Evolutionary conservation across 1,284 basidiomycete genomes (phyloP), one percentile per base, ranked within the genome.

Genomic region (Cerrena zonata): DNA sequence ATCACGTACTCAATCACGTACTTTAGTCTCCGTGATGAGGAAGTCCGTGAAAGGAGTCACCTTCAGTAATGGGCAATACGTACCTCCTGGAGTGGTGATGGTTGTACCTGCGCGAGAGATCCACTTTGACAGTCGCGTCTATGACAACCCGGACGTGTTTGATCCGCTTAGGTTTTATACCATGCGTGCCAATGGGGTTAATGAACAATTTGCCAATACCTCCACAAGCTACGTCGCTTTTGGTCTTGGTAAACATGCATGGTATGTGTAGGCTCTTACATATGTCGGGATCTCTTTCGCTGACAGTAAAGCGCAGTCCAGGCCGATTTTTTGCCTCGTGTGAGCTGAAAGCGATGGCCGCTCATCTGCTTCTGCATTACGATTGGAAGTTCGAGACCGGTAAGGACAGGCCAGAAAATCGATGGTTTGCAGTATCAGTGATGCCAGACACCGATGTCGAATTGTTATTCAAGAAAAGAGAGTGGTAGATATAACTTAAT

Each of bases 191-290:
- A 37, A 36, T 10, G 50, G 47, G 13, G 34, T 49, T 12, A 60
- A 55, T 26, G 56, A 63, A 37, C 59, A 58, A 41, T 52, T 59
- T 38, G 56, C 59, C 15, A 45, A 51, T 12, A 61, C 60, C 3
- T 47, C 34, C 23, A 24, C 50, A n/a, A 59, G 62, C 21, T 63
- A 56, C 45, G 41, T 65, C n/a, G 48, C 57, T 5, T 65, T 63
- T 41, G 63, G 63, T 2, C 52, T 58, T 22, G 63, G 63, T 2
- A 52, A 54, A 27, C 60, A 64, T 51, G 59, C 60, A 0, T 63
- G 61, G 60, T 62, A 25, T 26, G 59, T 53, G 13, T 30, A n/a
- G n/a, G n/a, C n/a, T n/a, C n/a, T n/a, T n/a, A n/a, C n/a, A n/a
- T n/a, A n/a, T n/a, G n/a, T n/a, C n/a, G n/a, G n/a, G n/a, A n/a